Conservation (phyloP, 2,329 filamentous ascomycete species). For the Talaromyces sp. region DNA sequence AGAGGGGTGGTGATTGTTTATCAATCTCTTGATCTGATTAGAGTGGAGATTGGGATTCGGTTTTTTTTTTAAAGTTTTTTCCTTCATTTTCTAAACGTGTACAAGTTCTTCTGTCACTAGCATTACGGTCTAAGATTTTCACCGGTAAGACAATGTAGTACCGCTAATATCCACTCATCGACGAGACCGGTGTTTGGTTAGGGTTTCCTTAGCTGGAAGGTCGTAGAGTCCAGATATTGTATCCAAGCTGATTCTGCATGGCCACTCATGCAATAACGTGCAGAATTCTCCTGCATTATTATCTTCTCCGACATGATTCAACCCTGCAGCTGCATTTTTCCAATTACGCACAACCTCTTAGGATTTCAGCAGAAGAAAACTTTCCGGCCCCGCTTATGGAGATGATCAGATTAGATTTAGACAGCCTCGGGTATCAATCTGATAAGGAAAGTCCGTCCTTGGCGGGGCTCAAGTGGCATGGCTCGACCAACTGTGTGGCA, state of each 20-base stretch:
- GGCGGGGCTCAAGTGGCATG: too few relatives aligned
- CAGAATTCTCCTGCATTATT: not conserved
- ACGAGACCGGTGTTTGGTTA: not conserved
- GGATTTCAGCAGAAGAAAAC: not conserved
- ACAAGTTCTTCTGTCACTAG: not conserved
- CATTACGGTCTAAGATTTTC: not conserved
- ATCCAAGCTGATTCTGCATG: not conserved
- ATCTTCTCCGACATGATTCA: not conserved
- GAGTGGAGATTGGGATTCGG: not conserved
- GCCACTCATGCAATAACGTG: not conserved
- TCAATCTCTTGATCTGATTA: not conserved
- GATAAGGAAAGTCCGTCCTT: not conserved
- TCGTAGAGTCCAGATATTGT: not conserved
- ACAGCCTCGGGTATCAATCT: not conserved
- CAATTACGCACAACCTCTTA: not conserved
- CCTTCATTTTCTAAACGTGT: not conserved
- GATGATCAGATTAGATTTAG: not conserved
- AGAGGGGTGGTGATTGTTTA: not conserved
- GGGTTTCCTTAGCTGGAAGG: not conserved
- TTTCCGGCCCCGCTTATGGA: not conserved
- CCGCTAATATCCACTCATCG: not conserved
- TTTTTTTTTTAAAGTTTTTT: not conserved
- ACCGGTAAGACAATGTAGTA: not conserved
- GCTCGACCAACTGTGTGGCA: not conserved
- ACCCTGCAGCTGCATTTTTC: too few relatives aligned